Conservation (phyloP, 1,284 basidiomycete genomes). For the Leccinum pseudoinsigne region DNA sequence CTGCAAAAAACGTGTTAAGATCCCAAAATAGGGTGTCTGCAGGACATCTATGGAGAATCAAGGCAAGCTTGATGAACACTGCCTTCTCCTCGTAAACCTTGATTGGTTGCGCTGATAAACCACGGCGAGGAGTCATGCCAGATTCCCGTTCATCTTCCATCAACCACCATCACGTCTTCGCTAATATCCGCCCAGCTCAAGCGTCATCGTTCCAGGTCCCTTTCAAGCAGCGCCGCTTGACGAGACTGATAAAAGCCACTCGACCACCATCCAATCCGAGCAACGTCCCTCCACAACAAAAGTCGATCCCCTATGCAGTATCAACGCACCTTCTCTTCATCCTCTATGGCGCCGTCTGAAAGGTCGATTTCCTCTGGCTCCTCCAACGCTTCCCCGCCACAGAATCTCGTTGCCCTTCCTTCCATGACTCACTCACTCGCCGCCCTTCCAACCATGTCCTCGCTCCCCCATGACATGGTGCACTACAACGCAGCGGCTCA, state of each 20-base stretch:
- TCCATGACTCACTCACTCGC: slow-evolving; percentile 37
- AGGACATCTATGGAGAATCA: slow-evolving; percentile 18
- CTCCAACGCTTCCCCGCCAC: slow-evolving; percentile 33
- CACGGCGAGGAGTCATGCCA: slow-evolving; percentile 30
- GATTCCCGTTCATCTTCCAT: slow-evolving; percentile 34
- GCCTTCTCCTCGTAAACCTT: slow-evolving; percentile 30
- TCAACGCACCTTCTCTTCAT: slow-evolving; percentile 31
- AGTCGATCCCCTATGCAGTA: slow-evolving; percentile 30
- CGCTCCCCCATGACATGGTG: slow-evolving; percentile 31
- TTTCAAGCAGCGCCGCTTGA: slow-evolving; percentile 27
- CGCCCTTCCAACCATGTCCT: slow-evolving; percentile 32
- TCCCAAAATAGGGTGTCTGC: slow-evolving; percentile 28
- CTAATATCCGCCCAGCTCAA: slow-evolving; percentile 33
- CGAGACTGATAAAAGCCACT: slow-evolving; percentile 28
- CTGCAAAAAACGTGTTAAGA: slow-evolving; percentile 33
- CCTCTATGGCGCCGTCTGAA: slow-evolving; percentile 35
- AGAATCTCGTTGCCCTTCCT: slow-evolving; percentile 30
- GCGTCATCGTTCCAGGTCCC: slow-evolving; percentile 25
- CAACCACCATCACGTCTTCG: slow-evolving; percentile 33
- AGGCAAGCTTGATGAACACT: slow-evolving; percentile 26
- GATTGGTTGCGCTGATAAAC: slow-evolving; percentile 34
- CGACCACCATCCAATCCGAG: slow-evolving; percentile 1
- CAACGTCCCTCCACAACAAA: slow-evolving; percentile 15
- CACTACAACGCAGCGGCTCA: slow-evolving; percentile 32
- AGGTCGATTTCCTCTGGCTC: slow-evolving; percentile 35